Evolutionary conservation across 2,329 filamentous ascomycete genomes (phyloP), one percentile per base, ranked within the genome.

Genomic region (Coniella lustricola): DNA sequence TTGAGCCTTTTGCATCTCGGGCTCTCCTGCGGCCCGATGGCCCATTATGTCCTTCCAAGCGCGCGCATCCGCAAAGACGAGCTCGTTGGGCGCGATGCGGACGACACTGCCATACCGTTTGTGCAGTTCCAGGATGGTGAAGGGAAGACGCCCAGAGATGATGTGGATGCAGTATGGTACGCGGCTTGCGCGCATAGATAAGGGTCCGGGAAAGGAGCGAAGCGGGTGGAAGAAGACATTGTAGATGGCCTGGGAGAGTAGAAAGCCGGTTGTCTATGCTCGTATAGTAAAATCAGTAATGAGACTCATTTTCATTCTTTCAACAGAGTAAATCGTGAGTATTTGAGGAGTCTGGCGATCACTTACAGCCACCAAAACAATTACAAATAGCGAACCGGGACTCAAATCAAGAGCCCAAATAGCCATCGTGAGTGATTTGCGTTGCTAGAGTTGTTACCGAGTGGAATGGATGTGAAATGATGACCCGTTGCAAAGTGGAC

Each of bases 101-200:
- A 74, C 71, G 2, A 73, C 61, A 3, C 59, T 57, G 13, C 72
- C 72, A 52, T 70, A 69, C 20, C 57, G 55, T 8, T 59, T 49
- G 55, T 70, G 61, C 38, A 65, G 48, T 16, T 51, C 38, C 48
- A 52, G 48, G n/a, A 55, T 17, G 29, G 40, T 21, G 22, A 48
- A 48, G 21, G 43, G 48, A 3, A 45, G 36, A 4, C 40, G 44
- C 16, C 51, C 51, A 17, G 40, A 41, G 13, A 42, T 5, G 7
- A 47, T 44, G 31, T 38, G 35, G 44, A 40, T 25, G 48, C 32
- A 43, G 44, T 53, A 48, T 20, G 44, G 41, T 12, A 51, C n/a
- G 18, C 49, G 50, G 14, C 54, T 55, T 1, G 49, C 51, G 21
- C 48, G 47, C 35, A 52, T 52, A 17, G 53, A 44, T n/a, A 47